Percentiles rank a stretch among this genome's conserved stretches.
Evolutionary conservation across 2,329 filamentous ascomycete species (phyloP).

Genomic region (Sarocladium strictum): DNA sequence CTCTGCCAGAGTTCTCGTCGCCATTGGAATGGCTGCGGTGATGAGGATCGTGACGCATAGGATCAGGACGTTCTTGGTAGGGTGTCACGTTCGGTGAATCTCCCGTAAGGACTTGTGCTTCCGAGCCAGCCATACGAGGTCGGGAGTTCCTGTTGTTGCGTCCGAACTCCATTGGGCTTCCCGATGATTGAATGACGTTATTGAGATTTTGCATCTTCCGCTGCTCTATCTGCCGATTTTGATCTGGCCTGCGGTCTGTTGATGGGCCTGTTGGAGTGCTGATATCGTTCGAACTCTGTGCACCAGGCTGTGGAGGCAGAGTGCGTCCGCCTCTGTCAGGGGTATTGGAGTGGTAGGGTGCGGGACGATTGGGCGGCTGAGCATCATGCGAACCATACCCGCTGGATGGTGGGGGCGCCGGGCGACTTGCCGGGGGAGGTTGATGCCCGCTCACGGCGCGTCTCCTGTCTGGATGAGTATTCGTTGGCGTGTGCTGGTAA

Average conservation of each 20-base stretch:
- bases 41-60: slow-evolving; percentile 31
- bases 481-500: not conserved
- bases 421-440: not conserved
- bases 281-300: not conserved
- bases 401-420: not conserved
- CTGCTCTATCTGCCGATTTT: slow-evolving; percentile 5
- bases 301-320: not conserved
- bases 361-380: not conserved
- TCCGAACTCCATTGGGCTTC: not conserved
- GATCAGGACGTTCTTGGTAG: slow-evolving; percentile 41
- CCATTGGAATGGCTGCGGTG: slow-evolving; percentile 27
- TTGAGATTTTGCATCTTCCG: slow-evolving; percentile 5
- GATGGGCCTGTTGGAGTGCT: slow-evolving; percentile 3
- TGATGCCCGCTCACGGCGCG: slow-evolving; percentile 3
- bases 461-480: not conserved
- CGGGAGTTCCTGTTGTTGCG: slow-evolving; percentile 28
- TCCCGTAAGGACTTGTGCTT: slow-evolving; percentile 50
- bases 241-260: not conserved
- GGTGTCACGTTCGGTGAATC: slow-evolving; percentile 46
- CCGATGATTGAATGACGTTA: slow-evolving; percentile 6
- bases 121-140: slow-evolving; percentile 40
- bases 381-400: not conserved
- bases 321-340: not conserved
- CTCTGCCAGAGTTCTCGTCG: slow-evolving; percentile 21
- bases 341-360: not conserved